These are phyloP conservation scores for Mortierella sp. DNA, from an alignment of 371 early-diverging fungal genomes.

Conservation along the genomic window DNA sequence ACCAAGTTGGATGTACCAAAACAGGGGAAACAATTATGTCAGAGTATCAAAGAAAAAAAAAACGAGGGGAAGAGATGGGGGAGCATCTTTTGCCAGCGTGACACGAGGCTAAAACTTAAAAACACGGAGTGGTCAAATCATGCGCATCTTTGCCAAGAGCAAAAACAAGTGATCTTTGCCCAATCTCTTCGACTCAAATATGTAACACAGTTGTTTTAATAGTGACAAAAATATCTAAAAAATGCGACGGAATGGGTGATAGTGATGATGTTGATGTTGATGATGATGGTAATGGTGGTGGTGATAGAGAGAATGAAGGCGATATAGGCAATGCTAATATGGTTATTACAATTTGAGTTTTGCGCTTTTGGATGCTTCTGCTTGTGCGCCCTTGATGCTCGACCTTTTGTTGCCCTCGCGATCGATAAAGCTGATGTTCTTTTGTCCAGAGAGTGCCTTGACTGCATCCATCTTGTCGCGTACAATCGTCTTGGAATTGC, in stretches of 20 bases:
- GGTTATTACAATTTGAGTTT: slow-evolving; percentile 51
- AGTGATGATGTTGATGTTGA: neutral
- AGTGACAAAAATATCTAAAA: slow-evolving; percentile 20
- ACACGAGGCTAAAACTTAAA: neutral
- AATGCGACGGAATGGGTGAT: slow-evolving; percentile 7
- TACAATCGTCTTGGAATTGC: slow-evolving; percentile 55
- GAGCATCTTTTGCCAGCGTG: neutral
- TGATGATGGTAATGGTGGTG: neutral
- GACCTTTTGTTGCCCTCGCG: slow-evolving; percentile 69
- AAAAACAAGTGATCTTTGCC: neutral
- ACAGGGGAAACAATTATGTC: too few relatives aligned
- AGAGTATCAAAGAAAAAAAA: too few relatives aligned
- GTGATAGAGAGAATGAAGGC: neutral
- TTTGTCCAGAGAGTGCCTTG: slow-evolving; percentile 76
- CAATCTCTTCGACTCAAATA: neutral
- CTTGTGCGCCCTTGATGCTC: slow-evolving; percentile 40
- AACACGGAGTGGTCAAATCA: neutral
- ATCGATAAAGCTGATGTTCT: slow-evolving; percentile 72
- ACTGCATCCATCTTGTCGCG: slow-evolving; percentile 76
- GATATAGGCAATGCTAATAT: neutral
- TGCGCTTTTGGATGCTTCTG: slow-evolving; percentile 44
- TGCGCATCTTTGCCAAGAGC: neutral
- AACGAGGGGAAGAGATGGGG: too few relatives aligned
- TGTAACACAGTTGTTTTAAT: slow-evolving; percentile 5
- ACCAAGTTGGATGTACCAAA: too few relatives aligned